Percentiles rank a stretch among this genome's conserved stretches.
These are phyloP conservation scores for Penicillium ucsense DNA, from an alignment of 495 filamentous ascomycete genomes.

Conservation along the genomic window DNA sequence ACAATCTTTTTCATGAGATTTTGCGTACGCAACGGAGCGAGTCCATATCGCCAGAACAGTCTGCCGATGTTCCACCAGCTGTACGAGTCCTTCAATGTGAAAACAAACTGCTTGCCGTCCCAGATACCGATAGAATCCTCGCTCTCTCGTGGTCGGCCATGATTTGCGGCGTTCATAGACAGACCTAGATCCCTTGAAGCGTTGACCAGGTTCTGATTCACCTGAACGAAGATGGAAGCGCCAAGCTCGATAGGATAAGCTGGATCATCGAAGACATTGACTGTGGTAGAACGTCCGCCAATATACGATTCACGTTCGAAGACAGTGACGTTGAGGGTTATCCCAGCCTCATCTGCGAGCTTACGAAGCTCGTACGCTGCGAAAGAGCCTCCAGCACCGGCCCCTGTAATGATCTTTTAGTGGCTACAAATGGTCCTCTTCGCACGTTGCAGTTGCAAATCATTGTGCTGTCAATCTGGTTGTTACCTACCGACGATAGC, in stretches of 20 bases:
- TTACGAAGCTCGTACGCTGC: constrained; percentile 72
- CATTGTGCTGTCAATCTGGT: neutral
- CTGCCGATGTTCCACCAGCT: constrained; percentile 75
- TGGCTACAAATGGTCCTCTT: neutral
- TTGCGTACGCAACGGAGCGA: constrained; percentile 64
- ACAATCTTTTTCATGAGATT: constrained; percentile 63
- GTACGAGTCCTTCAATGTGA: constrained; percentile 44
- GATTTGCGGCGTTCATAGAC: constrained; percentile 23
- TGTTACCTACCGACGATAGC: constrained; percentile 36
- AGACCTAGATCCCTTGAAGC: constrained; percentile 69
- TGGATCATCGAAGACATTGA: constrained; percentile 66
- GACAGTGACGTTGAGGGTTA: constrained; percentile 67
- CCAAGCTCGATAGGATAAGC: constrained; percentile 73
- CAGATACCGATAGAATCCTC: constrained; percentile 62
- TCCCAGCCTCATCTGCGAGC: constrained; percentile 46
- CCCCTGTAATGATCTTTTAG: constrained; percentile 46
- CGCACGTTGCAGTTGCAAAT: neutral
- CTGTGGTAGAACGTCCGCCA: constrained; percentile 83
- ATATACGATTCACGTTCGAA: constrained; percentile 75
- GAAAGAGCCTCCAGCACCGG: constrained; percentile 81
- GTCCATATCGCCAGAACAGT: constrained; percentile 77
- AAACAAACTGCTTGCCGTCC: constrained; percentile 73
- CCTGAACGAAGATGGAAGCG: constrained; percentile 82
- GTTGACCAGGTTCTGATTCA: constrained; percentile 73
- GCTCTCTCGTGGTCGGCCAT: constrained; percentile 27